Conservation (phyloP, 805 yeast genomes). For the Candida ovalis region DNA sequence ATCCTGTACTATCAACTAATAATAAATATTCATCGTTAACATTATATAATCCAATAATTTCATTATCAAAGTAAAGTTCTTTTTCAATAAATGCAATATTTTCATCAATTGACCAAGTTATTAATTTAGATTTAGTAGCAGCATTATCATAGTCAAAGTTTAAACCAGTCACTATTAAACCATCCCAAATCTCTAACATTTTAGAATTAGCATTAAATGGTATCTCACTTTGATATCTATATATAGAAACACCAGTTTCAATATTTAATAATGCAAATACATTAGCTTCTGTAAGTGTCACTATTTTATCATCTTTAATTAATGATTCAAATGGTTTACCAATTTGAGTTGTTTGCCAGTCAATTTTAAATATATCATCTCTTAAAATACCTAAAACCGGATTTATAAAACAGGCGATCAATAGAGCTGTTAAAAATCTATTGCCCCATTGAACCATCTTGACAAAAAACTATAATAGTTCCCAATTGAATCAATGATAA, state of each 20-base stretch:
- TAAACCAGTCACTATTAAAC: constrained; percentile 12
- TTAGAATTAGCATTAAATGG: constrained; percentile 7
- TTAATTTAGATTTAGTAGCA: constrained; percentile 13
- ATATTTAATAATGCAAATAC: constrained; percentile 26
- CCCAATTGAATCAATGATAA: no score
- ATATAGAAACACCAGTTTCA: constrained; percentile 24
- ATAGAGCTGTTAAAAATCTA: neutral
- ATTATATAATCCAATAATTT: constrained; percentile 14
- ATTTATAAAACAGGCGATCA: constrained; percentile 4
- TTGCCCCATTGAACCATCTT: neutral
- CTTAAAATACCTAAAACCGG: constrained; percentile 20
- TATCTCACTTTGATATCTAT: constrained; percentile 29
- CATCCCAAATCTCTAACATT: constrained; percentile 11
- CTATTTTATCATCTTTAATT: constrained; percentile 14
- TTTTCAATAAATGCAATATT: constrained; percentile 9
- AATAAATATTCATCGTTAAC: constrained; percentile 5
- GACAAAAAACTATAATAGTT: no score
- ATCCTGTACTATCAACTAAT: constrained; percentile 10
- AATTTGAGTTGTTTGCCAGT: constrained; percentile 49
- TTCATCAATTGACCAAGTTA: constrained; percentile 18
- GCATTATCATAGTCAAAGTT: constrained; percentile 11
- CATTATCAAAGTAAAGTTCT: constrained; percentile 12
- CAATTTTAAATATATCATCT: constrained; percentile 53
- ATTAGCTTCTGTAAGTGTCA: constrained; percentile 26
- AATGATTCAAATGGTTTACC: constrained; percentile 33